Evolutionary conservation across 192 early-diverging fungal genomes (phyloP), one percentile per base, ranked within the genome.

Genomic region (Coemansia sp.): DNA sequence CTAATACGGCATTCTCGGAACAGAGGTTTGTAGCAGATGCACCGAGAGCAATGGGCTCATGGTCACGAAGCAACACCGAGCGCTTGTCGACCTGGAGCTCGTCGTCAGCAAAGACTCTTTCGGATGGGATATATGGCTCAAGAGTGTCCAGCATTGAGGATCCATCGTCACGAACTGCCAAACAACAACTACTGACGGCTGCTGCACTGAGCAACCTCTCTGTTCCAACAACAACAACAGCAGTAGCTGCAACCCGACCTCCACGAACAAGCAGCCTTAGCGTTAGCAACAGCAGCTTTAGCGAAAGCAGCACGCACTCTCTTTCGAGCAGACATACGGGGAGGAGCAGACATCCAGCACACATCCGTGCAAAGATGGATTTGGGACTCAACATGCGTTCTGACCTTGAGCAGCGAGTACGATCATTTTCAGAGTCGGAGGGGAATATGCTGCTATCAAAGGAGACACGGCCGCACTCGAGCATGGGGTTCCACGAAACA

Each of bases 31-130:
- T 4, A 45, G 67, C 22, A 59, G 70, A 53, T 53, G 46, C 25
- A 57, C 55, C 58, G 61, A 59, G 57, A 59, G 39, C 8, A 59
- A 59, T 16, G 16, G n/a, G 38, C 57, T 59, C 65, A 13, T 70
- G 62, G 67, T 48, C 44, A 7, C 58, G 71, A 19, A 65, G 51
- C 45, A 78, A 73, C 64, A 66, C 75, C 0, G 79, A 73, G 55
- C 68, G 80, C 13, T 74, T 83, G 80, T 83, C 80, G 39, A 83
- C 80, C 13, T 83, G 80, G 80, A 83, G 80, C 60, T 67, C 80
- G 1, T 83, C 80, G 5, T 83, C 80, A 6, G 75, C 68, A 0
- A 65, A 69, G 32, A 83, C 80, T 10, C 63, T 83, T 9, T 61
- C 80, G 2, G 76, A 78, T 20, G 71, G 68, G 20, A n/a, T 67